Evolutionary conservation across 306 rosid genomes (phyloP).

Genomic region (Boehmeria nivea): DNA sequence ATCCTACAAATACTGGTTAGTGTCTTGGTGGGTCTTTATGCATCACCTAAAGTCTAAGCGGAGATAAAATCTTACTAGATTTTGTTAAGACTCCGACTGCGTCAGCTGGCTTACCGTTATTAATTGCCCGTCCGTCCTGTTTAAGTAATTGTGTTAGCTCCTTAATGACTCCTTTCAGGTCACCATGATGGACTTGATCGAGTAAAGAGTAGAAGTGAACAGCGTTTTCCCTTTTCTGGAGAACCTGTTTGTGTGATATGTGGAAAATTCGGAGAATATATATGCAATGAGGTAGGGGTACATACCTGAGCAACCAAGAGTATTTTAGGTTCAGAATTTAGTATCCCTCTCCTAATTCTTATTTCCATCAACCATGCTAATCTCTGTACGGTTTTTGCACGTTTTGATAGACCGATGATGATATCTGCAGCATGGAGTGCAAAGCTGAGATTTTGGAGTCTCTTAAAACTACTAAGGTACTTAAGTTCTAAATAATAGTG

Average conservation of each 20-base stretch:
- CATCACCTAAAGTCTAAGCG: too few species aligned
- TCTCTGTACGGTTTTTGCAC: slow-evolving; percentile 13
- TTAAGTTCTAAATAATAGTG: not conserved
- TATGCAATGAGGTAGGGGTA: slow-evolving; percentile 61
- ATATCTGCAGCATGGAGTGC: slow-evolving; percentile 91
- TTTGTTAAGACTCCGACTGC: too few species aligned
- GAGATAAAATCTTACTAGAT: too few species aligned
- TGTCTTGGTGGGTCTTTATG: too few species aligned
- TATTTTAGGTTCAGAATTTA: not conserved
- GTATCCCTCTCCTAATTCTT: slow-evolving; percentile 3
- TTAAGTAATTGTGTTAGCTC: too few species aligned
- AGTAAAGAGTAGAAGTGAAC: slow-evolving; percentile 57
- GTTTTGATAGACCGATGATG: slow-evolving; percentile 65
- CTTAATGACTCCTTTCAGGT: too few species aligned
- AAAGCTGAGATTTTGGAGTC: slow-evolving; percentile 59
- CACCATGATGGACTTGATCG: slow-evolving; percentile 32
- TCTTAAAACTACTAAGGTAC: slow-evolving; percentile 43
- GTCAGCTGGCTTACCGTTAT: too few species aligned
- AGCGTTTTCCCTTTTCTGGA: slow-evolving; percentile 60
- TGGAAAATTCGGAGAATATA: slow-evolving; percentile 84
- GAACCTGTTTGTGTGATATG: slow-evolving; percentile 83
- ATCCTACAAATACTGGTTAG: slow-evolving; percentile 50
- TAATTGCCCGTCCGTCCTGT: too few species aligned
- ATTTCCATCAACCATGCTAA: slow-evolving; percentile 9
- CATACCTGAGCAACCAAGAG: not conserved